Percentiles rank a stretch among this genome's conserved stretches.
Evolutionary conservation across 2,329 filamentous ascomycete species (phyloP).

Genomic region (Diaporthe aspalathi): DNA sequence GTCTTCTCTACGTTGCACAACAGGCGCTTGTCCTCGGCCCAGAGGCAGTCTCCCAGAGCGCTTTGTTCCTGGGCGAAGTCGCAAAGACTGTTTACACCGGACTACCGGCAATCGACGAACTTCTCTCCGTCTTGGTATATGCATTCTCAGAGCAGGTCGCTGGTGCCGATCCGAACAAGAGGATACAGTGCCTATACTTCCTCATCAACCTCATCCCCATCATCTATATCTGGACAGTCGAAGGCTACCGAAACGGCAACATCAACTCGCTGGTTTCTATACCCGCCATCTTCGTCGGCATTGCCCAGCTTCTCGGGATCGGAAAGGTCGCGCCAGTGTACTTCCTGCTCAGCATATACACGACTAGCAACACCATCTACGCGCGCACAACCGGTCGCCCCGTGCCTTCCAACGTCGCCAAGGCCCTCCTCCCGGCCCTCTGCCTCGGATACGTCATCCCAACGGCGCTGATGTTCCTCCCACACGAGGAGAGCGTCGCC

Average conservation of each 20-base stretch:
- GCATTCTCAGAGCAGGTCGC: conserved; percentile 18
- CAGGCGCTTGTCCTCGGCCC: not conserved
- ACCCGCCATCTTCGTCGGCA: not conserved
- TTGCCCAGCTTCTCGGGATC: conserved; percentile 3
- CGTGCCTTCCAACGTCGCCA: conserved; percentile 20
- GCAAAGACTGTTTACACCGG: not conserved
- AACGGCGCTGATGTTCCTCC: conserved; percentile 37
- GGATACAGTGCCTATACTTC: conserved; percentile 25
- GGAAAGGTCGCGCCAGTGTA: conserved; percentile 20
- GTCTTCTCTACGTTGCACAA: not conserved
- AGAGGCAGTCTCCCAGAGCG: too few species aligned
- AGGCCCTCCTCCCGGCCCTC: conserved; percentile 32
- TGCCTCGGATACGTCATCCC: conserved; percentile 39
- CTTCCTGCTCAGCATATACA: conserved; percentile 29
- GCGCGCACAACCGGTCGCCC: conserved; percentile 19
- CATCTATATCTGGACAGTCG: conserved; percentile 38
- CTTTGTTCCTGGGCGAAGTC: not conserved
- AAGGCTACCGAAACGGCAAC: conserved; percentile 38
- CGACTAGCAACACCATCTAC: not conserved
- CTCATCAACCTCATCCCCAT: conserved; percentile 4
- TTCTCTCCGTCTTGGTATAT: not conserved
- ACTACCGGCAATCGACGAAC: not conserved
- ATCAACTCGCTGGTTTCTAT: not conserved
- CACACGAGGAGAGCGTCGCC: conserved; percentile 11
- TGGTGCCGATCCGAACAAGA: conserved; percentile 7